Evolutionary conservation across 495 filamentous ascomycete genomes (phyloP).

Genomic region (Aspergillus panamensis): DNA sequence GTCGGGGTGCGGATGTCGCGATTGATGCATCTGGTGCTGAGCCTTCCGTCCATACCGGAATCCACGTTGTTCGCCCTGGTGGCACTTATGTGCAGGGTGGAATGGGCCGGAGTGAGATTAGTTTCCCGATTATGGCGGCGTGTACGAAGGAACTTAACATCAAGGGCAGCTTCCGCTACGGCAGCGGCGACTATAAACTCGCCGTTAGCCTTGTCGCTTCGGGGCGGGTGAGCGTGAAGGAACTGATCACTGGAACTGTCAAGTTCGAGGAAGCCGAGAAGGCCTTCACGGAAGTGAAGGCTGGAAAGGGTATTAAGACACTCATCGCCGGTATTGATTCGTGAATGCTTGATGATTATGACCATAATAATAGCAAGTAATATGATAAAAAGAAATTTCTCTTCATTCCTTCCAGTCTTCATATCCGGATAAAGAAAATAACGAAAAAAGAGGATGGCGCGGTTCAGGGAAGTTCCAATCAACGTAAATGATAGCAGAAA

Average conservation of each 20-base stretch:
- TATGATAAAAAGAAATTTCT: conserved; percentile 13
- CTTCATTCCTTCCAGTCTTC: not conserved
- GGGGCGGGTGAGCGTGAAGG: conserved; percentile 50
- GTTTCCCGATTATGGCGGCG: conserved; percentile 55
- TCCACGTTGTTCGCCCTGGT: conserved; percentile 49
- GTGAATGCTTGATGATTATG: conserved; percentile 13
- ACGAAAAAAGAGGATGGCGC: too few species aligned
- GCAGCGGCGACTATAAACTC: conserved; percentile 53
- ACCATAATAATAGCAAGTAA: not conserved
- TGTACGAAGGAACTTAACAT: conserved; percentile 52
- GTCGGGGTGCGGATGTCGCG: conserved; percentile 51
- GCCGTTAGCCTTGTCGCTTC: conserved; percentile 50
- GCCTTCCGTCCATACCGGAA: conserved; percentile 50
- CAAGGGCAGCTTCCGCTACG: conserved; percentile 53
- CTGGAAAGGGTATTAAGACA: conserved; percentile 49
- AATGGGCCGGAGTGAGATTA: conserved; percentile 54
- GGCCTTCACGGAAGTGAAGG: conserved; percentile 47
- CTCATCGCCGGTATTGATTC: conserved; percentile 40
- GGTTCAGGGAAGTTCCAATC: not conserved
- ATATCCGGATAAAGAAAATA: not conserved
- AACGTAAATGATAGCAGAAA: not conserved
- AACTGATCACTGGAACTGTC: conserved; percentile 50
- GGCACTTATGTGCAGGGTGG: conserved; percentile 61
- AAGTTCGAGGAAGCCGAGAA: conserved; percentile 52
- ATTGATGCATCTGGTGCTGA: conserved; percentile 58